phyloP scores from a whole-genome alignment of 768 basidiomycete species.

The Lyophyllum semitale region DNA sequence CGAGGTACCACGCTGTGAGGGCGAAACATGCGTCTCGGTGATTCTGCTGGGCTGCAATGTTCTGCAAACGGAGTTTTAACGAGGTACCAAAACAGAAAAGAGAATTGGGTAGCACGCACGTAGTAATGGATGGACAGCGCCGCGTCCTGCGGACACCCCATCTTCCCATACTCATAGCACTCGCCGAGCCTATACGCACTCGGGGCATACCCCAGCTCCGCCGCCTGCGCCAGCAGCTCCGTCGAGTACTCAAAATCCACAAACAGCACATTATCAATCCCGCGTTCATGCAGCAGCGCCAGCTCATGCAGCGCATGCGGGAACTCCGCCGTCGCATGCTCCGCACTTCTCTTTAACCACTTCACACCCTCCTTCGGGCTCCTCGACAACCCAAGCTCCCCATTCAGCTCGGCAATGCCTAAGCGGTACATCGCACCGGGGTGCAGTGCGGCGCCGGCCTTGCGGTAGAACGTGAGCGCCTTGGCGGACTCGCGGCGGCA shows the following conservation, averaged over 20 bases:
- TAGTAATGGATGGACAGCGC: constrained; percentile 99
- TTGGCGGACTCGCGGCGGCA: constrained; percentile 91
- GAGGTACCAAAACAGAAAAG: constrained; percentile 3
- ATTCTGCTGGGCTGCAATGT: constrained; percentile 96
- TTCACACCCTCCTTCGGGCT: constrained; percentile 96
- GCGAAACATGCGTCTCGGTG: constrained; percentile 98
- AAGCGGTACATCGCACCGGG: constrained; percentile 97
- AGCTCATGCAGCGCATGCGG: constrained; percentile 96
- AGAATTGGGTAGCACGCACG: constrained; percentile 52
- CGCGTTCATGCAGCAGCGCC: constrained; percentile 92
- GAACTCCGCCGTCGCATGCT: constrained; percentile 92
- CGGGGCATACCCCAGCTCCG: constrained; percentile 94
- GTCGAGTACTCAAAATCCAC: constrained; percentile 95
- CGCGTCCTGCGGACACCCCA: constrained; percentile 97
- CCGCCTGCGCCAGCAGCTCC: constrained; percentile 92
- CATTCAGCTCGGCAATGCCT: constrained; percentile 94
- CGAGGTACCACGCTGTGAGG: constrained; percentile 98
- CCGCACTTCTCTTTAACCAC: constrained; percentile 97
- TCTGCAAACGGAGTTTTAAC: constrained; percentile 47
- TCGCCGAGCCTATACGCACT: constrained; percentile 95
- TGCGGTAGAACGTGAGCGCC: constrained; percentile 90
- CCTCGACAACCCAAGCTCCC: constrained; percentile 84
- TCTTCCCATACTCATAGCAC: constrained; percentile 98
- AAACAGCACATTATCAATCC: constrained; percentile 97
- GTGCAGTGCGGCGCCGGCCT: constrained; percentile 88